Percentiles rank a stretch among this genome's conserved stretches.
phyloP scores from a whole-genome alignment of 2,329 filamentous ascomycete genomes.

The Shiraia sp. region DNA sequence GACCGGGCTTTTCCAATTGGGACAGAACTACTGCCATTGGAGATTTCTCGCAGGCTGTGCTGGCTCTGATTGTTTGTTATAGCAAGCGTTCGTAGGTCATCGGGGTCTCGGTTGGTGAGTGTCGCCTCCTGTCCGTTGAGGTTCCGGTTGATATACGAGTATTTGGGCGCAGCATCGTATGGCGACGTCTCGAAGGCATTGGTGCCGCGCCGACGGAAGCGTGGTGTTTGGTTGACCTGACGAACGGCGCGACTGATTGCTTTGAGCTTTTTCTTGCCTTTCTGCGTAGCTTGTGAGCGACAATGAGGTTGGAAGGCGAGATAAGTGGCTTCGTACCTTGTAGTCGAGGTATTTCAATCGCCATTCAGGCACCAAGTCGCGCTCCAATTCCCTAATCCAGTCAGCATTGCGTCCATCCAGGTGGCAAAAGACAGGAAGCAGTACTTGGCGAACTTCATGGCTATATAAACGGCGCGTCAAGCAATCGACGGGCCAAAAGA shows the following conservation, averaged over 20 bases:
- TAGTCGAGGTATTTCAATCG: conserved; percentile 92
- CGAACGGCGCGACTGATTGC: conserved; percentile 73
- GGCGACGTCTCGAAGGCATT: conserved; percentile 37
- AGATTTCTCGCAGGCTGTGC: conserved; percentile 16
- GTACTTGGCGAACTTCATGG: conserved; percentile 67
- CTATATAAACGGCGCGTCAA: conserved; percentile 13
- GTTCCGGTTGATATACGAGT: conserved; percentile 47
- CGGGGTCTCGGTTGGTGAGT: conserved; percentile 19
- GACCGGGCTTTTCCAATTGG: conserved; percentile 10
- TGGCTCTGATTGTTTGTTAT: conserved; percentile 23
- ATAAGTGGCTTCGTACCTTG: conserved; percentile 61
- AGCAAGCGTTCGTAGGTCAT: conserved; percentile 30
- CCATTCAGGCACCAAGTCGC: conserved; percentile 93
- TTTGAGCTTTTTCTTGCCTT: conserved; percentile 91
- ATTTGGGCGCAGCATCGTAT: conserved; percentile 44
- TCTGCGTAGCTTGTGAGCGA: conserved; percentile 42
- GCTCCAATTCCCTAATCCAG: conserved; percentile 71
- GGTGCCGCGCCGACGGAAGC: conserved; percentile 43
- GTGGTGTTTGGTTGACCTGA: conserved; percentile 58
- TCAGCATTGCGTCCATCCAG: conserved; percentile 7
- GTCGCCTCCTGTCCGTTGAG: conserved; percentile 21
- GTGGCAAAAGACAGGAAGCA: conserved; percentile 18
- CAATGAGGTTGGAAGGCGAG: conserved; percentile 8
- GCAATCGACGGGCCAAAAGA: not conserved
- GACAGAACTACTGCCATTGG: conserved; percentile 12